phyloP scores from a whole-genome alignment of 140 eudicot genomes.

The Flaveria floridana region DNA sequence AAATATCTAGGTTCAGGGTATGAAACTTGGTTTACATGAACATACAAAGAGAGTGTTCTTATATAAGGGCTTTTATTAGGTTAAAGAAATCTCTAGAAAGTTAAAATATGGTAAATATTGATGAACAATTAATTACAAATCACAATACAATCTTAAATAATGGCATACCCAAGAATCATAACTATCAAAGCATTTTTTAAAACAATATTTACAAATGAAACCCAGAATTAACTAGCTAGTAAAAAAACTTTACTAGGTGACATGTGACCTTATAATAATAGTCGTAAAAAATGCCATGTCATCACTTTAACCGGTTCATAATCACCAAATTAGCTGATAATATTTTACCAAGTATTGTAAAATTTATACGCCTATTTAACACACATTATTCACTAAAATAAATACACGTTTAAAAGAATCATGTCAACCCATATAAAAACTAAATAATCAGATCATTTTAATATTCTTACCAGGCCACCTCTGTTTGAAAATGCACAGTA shows the following conservation, averaged over 20 bases:
- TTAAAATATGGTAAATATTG: neutral
- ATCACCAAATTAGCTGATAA: neutral
- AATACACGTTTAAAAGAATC: no score
- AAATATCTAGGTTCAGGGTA: neutral
- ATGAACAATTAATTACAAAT: neutral
- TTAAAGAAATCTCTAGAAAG: neutral
- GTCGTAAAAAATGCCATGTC: neutral
- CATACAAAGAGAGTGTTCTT: neutral
- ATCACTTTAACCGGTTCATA: neutral
- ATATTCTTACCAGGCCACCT: constrained; percentile 70
- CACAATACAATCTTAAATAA: neutral
- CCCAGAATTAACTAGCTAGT: neutral
- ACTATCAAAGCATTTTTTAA: neutral
- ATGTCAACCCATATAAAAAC: neutral
- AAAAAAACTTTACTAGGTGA: neutral
- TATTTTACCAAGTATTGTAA: neutral
- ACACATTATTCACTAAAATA: neutral
- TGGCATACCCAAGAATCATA: neutral
- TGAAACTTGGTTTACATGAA: no score
- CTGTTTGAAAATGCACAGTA: constrained; percentile 57
- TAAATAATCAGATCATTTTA: neutral
- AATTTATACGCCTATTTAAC: neutral
- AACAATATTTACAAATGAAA: no score
- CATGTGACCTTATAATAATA: neutral
- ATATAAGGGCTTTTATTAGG: neutral